These are phyloP conservation scores for Tillandsia leiboldiana DNA, from an alignment of 176 grass and related monocot species.

Conservation along the genomic window DNA sequence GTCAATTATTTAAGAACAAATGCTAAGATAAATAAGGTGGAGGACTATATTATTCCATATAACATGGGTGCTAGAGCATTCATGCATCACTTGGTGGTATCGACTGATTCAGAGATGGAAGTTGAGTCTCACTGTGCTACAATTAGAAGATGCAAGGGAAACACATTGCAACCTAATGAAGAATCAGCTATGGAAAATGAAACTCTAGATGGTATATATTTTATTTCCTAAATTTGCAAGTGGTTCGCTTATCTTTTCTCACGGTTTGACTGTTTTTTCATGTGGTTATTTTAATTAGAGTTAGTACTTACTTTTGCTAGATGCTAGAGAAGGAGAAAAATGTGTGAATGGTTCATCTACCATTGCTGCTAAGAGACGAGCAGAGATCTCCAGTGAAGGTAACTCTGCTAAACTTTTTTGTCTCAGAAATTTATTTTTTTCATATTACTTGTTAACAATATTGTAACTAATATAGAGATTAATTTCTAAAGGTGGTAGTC, in stretches of 20 bases:
- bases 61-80: slow-evolving; percentile 92
- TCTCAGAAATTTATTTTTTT: background rate
- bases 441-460: background rate
- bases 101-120: slow-evolving; percentile 32
- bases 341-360: slow-evolving; percentile 24
- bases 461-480: background rate
- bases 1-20: slow-evolving; percentile 66
- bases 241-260: slow-evolving; percentile 19
- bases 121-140: slow-evolving; percentile 19
- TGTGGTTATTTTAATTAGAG: slow-evolving; percentile 6
- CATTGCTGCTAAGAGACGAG: slow-evolving; percentile 48
- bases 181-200: slow-evolving; percentile 26
- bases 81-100: slow-evolving; percentile 45
- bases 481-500: background rate
- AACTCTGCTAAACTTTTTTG: slow-evolving; percentile 8
- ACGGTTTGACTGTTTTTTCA: background rate
- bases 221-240: background rate
- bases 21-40: slow-evolving; percentile 77
- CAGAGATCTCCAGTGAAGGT: slow-evolving; percentile 52
- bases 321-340: slow-evolving; percentile 22
- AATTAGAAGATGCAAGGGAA: slow-evolving; percentile 12
- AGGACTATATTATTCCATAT: slow-evolving; percentile 55
- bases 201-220: slow-evolving; percentile 29
- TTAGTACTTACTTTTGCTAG: slow-evolving; percentile 12
- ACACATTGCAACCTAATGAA: slow-evolving; percentile 16